A percentile compares a stretch with the other conserved stretches of the same genome.
These are phyloP conservation scores for Aspergillus cavernicola DNA, from an alignment of 495 filamentous ascomycete species.

Conservation along the genomic window DNA sequence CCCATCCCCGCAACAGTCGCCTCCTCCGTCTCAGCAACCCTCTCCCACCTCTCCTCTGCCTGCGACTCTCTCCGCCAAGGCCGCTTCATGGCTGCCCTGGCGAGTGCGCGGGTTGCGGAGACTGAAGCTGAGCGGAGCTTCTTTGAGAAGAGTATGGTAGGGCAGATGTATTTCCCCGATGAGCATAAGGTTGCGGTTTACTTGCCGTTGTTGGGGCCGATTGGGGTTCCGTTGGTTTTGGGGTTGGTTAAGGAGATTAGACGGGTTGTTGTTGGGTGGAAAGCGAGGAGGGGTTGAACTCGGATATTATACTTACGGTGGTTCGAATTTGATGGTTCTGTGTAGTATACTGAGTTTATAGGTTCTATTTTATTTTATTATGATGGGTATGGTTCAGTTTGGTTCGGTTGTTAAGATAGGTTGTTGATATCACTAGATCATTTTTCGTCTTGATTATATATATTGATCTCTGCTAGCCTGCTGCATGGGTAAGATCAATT, in stretches of 20 bases:
- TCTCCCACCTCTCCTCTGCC: slow-evolving; percentile 68
- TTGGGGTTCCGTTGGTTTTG: slow-evolving; percentile 87
- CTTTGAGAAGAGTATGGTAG: slow-evolving; percentile 99
- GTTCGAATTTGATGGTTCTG: neutral
- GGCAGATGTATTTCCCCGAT: slow-evolving; percentile 95
- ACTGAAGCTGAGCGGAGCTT: slow-evolving; percentile 89
- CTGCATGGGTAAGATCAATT: neutral
- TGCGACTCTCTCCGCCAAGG: slow-evolving; percentile 70
- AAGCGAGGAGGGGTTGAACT: slow-evolving; percentile 21
- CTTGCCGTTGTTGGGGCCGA: slow-evolving; percentile 82
- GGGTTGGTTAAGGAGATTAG: slow-evolving; percentile 76
- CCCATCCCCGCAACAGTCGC: slow-evolving; percentile 85
- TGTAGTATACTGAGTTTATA: slow-evolving; percentile 3
- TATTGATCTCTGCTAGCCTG: neutral
- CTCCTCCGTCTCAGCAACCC: slow-evolving; percentile 74
- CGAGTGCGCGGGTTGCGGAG: slow-evolving; percentile 79
- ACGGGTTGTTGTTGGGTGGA: slow-evolving; percentile 39
- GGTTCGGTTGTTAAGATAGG: too few species aligned
- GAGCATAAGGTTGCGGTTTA: slow-evolving; percentile 99
- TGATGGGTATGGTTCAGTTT: too few species aligned
- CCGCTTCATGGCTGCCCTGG: slow-evolving; percentile 62
- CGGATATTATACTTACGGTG: too few species aligned
- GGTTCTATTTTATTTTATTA: too few species aligned
- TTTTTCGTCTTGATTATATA: neutral
- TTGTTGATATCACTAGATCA: too few species aligned